These are phyloP conservation scores for Chamaenerion angustifolium DNA, from an alignment of 345 rosid species.

Conservation along the genomic window DNA sequence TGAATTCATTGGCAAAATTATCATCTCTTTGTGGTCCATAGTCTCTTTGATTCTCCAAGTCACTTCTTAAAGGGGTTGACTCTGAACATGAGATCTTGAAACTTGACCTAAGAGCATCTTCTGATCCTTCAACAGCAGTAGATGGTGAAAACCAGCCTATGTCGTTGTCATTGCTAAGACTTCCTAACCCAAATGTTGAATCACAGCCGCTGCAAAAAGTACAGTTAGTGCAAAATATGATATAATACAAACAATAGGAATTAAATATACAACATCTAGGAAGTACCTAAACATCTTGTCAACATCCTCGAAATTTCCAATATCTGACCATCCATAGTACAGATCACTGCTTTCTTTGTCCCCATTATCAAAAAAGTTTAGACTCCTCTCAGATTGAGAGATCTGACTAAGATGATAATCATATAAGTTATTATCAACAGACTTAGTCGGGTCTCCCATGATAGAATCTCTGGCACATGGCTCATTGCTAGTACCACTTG, in stretches of 20 bases:
- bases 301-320: constrained; percentile 82
- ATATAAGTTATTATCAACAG: constrained; percentile 23
- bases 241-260: too few relatives aligned
- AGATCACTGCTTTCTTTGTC: constrained; percentile 54
- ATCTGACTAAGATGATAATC: constrained; percentile 37
- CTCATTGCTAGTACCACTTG: constrained; percentile 20
- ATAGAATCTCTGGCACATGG: constrained; percentile 28
- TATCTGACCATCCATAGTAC: constrained; percentile 70
- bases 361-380: constrained; percentile 44
- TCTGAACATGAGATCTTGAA: constrained; percentile 22
- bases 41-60: constrained; percentile 24
- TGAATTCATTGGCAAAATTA: constrained; percentile 21
- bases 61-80: constrained; percentile 15
- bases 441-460: constrained; percentile 25
- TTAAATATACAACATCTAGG: not conserved
- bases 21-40: constrained; percentile 19
- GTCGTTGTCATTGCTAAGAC: constrained; percentile 48
- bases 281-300: constrained; percentile 76
- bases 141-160: constrained; percentile 61
- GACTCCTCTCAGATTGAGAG: constrained; percentile 34
- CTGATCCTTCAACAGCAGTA: constrained; percentile 38
- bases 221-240: not conserved
- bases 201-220: constrained; percentile 57
- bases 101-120: constrained; percentile 29
- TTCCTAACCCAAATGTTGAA: constrained; percentile 59